Evolutionary conservation across 2,329 filamentous ascomycete species (phyloP), one percentile per base, ranked within the genome.

Genomic region (Colletotrichum lindemuthianum): DNA sequence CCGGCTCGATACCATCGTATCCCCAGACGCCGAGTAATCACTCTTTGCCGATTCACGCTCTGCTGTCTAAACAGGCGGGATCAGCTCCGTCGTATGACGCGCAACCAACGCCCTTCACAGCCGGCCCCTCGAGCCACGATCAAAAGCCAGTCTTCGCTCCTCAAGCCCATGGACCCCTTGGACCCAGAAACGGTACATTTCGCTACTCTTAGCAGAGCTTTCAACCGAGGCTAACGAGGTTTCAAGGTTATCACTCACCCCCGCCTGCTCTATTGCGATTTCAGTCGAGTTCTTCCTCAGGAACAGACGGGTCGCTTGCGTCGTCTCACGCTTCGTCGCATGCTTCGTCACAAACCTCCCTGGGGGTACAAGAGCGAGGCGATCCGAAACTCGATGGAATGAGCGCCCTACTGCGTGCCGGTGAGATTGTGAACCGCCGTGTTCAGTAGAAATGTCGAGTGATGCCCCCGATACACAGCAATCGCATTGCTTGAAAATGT

Each of bases 381-480:
- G 56, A 66, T 11, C 39, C 59, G 13, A 64, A 57, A 4, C 74
- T 88, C 16, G 86, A 89, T 66, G 86, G 86, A 2, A 86, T 89
- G 75, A 86, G 80, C 64, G 86, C 86, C 7, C 75, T 89, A 10
- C 72, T 89, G 2, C 80, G 79, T 65, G 87, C 87, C 9, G 85
- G 86, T 37, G 86, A 88, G 69, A 85, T 89, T 65, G 84, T 88
- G 43, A 83, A 84, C 61, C 80, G 81, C 45, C 76, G 79, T 55
- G 39, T 43, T 36, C 44, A 60, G 13, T 40, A 9, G 37, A 11
- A 32, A 13, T 11, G 12, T 6, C 6, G 16, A 8, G 8, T 9
- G 32, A 69, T n/a, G 41, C 11, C n/a, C 33, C 34, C 11, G 34
- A 37, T 16, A 6, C 2, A 8, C 33, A 32, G 34, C 33, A 37